These are phyloP conservation scores for Physcomitrium patens DNA, from an alignment of 225 moss, liverwort and hornwort species.

Conservation along the genomic window DNA sequence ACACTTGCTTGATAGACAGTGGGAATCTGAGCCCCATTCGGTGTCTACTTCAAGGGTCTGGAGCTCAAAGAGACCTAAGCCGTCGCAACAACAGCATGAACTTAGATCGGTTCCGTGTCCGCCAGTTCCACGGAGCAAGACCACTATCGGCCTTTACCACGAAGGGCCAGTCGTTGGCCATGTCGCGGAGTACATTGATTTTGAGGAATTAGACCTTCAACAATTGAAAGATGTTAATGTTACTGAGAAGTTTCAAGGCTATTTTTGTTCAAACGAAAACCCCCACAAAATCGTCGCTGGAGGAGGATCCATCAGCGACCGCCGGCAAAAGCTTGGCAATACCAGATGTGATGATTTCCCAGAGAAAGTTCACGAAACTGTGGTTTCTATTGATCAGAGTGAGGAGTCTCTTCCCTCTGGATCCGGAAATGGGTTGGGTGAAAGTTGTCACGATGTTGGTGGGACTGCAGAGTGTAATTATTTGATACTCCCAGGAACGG, in stretches of 20 bases:
- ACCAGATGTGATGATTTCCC: background rate
- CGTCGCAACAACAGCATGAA: constrained; percentile 14
- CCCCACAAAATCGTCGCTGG: constrained; percentile 20
- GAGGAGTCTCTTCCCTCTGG: constrained; percentile 15
- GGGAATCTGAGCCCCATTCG: constrained; percentile 25
- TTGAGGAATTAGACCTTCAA: constrained; percentile 16
- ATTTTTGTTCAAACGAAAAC: background rate
- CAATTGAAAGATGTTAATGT: constrained; percentile 8
- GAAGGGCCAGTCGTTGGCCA: background rate
- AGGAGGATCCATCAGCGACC: constrained; percentile 51
- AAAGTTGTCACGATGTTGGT: background rate
- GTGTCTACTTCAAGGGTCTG: constrained; percentile 19
- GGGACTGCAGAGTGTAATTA: constrained; percentile 24
- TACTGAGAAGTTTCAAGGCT: background rate
- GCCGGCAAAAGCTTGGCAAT: constrained; percentile 6
- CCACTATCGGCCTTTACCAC: background rate
- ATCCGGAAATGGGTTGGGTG: constrained; percentile 12
- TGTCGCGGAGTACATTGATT: constrained; percentile 17
- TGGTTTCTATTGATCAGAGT: constrained; percentile 3
- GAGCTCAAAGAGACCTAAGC: constrained; percentile 28
- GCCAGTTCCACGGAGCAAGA: background rate
- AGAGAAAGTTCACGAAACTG: too few relatives aligned
- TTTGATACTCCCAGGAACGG: constrained; percentile 54
- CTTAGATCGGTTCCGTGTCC: background rate
- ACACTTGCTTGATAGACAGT: constrained; percentile 20